A percentile compares a stretch with the other conserved stretches of the same genome.
Evolutionary conservation across 306 rosid genomes (phyloP).

Genomic region (Vigna angularis): DNA sequence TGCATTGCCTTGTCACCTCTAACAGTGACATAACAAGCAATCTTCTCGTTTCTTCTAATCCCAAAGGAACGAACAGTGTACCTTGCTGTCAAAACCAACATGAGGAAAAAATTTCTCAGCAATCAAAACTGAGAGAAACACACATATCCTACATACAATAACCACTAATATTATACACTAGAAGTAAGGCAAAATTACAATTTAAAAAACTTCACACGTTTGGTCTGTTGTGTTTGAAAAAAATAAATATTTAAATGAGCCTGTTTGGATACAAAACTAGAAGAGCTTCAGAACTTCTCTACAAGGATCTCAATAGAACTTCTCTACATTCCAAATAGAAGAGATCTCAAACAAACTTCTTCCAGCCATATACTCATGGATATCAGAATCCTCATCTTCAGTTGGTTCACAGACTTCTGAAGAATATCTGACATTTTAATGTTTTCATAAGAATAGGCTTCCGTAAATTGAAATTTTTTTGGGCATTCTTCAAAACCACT

Average conservation of each 20-base stretch:
- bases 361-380: too few relatives aligned
- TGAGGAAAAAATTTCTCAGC: too few relatives aligned
- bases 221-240: background rate
- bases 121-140: background rate
- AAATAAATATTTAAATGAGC: background rate
- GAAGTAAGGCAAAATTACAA: background rate
- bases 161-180: background rate
- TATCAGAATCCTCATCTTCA: background rate
- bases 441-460: too few relatives aligned
- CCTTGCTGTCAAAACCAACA: conserved; percentile 57
- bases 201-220: background rate
- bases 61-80: conserved; percentile 87
- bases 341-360: too few relatives aligned
- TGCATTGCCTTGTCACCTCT: conserved; percentile 93
- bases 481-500: background rate
- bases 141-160: background rate
- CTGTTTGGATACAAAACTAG: background rate
- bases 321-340: too few relatives aligned
- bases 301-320: too few relatives aligned
- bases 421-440: background rate
- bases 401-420: background rate
- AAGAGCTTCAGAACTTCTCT: background rate
- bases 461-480: too few relatives aligned
- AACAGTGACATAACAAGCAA: conserved; percentile 89
- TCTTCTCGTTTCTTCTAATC: conserved; percentile 85